Base-by-base conservation (phyloP, 768 basidiomycete species). In the Udeniomyces megalosporus region DNA sequence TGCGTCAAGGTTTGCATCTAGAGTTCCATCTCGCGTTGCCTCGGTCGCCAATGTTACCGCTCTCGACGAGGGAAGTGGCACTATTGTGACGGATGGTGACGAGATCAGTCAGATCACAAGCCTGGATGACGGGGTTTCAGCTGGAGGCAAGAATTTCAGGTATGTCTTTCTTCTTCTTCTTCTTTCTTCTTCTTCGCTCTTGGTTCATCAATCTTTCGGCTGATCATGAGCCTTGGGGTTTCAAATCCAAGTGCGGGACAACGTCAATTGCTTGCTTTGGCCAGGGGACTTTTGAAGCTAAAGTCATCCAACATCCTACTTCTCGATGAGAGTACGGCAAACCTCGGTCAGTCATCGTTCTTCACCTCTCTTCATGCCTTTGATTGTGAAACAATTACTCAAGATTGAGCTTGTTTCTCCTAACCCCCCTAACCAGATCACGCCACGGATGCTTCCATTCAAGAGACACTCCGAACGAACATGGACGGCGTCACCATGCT, bases 201-300 rank as follows among this genome's bases (percentile, higher is more conserved):
- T 10, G 51, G 51, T 60, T 22, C 49, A 45, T 42, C 38, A 17
- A 8, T 8, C 17, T 17, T 42, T 42, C 17, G 8, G 10, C 17
- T 42, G 8, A 17, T 17, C 38, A 17, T 42, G 38, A 8, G 8
- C 17, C 38, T 42, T 42, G 38, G 38, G 12, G 48, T 44, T 42
- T 6, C 42, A 47, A 72, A 70, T 59, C 58, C 70, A 15, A 71
- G 70, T 12, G 66, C 69, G 4, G 71, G 71, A 3, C 70, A 72
- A 53, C 70, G 69, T 42, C 71, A 72, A 58, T 66, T 72, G 1
- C 66, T 72, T 4, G 71, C 70, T 10, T 65, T 72, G 12, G 71
- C 71, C 22, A 58, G 69, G 38, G 70, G 70, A 1, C 57, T 72
- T 20, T 48, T 72, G 17, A 68, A 69, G 56, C 44, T 62, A 20